These are phyloP conservation scores for Nicotiana attenuata DNA, from an alignment of 257 asterid species.

Conservation along the genomic window DNA sequence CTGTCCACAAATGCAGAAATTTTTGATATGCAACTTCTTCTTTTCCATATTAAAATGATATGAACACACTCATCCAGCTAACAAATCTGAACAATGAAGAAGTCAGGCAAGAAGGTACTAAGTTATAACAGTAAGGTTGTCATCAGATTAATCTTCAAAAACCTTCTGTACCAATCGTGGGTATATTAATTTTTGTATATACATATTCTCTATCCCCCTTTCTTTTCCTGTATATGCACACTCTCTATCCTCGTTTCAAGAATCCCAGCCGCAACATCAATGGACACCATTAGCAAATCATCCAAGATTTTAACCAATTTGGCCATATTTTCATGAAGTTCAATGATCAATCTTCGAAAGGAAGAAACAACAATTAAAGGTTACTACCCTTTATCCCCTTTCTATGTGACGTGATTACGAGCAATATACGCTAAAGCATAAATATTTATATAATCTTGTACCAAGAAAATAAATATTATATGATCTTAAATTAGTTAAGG, in stretches of 20 bases:
- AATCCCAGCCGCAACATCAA: slow-evolving; percentile 67
- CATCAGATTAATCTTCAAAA: background rate
- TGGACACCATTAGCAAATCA: slow-evolving; percentile 56
- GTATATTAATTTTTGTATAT: too few species aligned
- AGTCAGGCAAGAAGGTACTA: background rate
- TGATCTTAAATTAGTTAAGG: too few species aligned
- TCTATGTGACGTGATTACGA: too few species aligned
- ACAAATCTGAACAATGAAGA: background rate
- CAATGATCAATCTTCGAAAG: background rate
- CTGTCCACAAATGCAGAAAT: too few species aligned
- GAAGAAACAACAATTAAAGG: background rate
- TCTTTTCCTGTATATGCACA: too few species aligned
- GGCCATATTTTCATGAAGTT: too few species aligned
- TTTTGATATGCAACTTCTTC: background rate
- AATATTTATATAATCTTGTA: too few species aligned
- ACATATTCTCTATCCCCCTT: too few species aligned
- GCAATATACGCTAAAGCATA: background rate
- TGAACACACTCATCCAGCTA: background rate
- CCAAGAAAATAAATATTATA: too few species aligned
- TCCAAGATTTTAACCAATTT: slow-evolving; percentile 48
- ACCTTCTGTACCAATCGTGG: background rate
- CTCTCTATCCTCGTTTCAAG: slow-evolving; percentile 22
- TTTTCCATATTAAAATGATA: background rate
- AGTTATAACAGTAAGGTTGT: too few species aligned
- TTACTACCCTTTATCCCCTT: background rate